Evolutionary conservation across 306 rosid genomes (phyloP), one percentile per base, ranked within the genome.

Genomic region (Corylus heterophylla): DNA sequence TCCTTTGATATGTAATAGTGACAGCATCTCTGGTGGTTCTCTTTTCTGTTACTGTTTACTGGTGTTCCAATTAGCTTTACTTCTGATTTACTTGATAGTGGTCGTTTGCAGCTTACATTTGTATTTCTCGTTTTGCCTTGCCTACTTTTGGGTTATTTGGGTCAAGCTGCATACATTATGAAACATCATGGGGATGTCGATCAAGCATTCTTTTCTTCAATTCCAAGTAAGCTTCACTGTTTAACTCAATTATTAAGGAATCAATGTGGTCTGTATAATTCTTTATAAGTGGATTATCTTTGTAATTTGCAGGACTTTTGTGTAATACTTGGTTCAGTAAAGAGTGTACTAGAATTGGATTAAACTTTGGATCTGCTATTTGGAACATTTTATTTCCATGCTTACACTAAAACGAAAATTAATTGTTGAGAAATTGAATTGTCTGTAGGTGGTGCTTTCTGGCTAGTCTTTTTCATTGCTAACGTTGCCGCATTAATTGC

Each of bases 91-190:
- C 70, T 68, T 78, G 78, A 69, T 82, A 66, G 81, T 78, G 74
- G 83, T 54, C 85, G 68, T 86, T 82, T 78, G 88, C 98, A 94
- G 98, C 97, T 94, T 80, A 87, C 97, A 5, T 94, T 94, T 88
- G 92, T 89, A 73, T 90, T 91, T 82, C 98, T 94, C 71, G 97
- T 94, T 83, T 84, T 92, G 83, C 98, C 98, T 31, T 94, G 98
- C 87, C 92, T 94, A 67, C 59, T 91, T 66, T 76, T 92, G 98
- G 98, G 97, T 71, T 94, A 94, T 88, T 89, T 94, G 98, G 98
- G 98, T 81, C 98, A 94, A 91, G 98, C 98, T 73, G 98, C 98
- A 50, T 94, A 94, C 83, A 92, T 94, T 47, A 85, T 94, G 89
- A 84, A 89, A 58, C 90, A 94, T 84, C 94, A 84, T 59, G 61